A percentile compares a stretch with the other conserved stretches of the same genome.
Evolutionary conservation across 2,329 filamentous ascomycete genomes (phyloP).

Genomic region (Cryphonectria japonica): DNA sequence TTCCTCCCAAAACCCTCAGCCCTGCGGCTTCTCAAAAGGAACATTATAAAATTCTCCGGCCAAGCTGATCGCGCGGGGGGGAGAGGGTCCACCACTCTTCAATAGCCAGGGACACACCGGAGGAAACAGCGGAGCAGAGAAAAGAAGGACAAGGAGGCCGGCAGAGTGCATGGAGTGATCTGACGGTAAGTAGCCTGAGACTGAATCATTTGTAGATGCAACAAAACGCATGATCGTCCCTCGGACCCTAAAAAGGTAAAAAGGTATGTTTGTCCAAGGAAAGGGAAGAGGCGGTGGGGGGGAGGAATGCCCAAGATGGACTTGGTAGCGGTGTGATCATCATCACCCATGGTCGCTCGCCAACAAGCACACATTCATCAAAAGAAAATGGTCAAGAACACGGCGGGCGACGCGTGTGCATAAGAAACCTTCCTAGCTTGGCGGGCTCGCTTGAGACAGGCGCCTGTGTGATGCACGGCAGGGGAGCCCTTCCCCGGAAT

Average conservation of each 20-base stretch:
- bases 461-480: neutral
- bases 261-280: neutral
- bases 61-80: neutral
- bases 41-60: neutral
- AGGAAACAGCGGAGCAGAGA: too few relatives aligned
- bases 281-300: neutral
- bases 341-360: neutral
- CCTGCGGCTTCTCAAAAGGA: neutral
- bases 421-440: neutral
- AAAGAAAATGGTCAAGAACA: neutral
- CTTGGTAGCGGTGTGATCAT: neutral
- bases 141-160: neutral
- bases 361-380: neutral
- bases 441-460: conserved; percentile 1
- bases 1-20: neutral
- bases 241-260: neutral
- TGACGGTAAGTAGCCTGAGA: neutral
- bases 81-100: neutral
- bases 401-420: neutral
- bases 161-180: neutral
- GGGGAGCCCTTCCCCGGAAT: neutral
- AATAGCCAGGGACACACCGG: too few relatives aligned
- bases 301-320: neutral
- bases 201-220: neutral
- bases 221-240: neutral